phyloP scores from a whole-genome alignment of 495 filamentous ascomycete genomes.

The Zalerion maritima region DNA sequence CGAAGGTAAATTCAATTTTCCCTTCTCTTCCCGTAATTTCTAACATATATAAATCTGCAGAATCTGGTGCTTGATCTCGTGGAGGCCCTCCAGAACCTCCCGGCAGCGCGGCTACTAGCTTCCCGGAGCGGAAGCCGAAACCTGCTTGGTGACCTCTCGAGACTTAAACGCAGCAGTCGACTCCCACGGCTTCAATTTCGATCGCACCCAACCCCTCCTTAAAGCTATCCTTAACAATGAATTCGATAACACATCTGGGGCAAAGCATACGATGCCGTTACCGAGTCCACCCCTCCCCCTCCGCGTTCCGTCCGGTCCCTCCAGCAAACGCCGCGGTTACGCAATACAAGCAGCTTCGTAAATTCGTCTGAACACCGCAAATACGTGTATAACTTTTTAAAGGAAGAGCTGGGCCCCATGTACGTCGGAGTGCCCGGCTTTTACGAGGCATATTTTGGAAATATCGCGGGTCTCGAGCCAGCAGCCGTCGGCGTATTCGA shows the following conservation, averaged over 20 bases:
- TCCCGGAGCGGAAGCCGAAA: too few species aligned
- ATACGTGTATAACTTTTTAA: constrained; percentile 1
- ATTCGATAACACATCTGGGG: constrained; percentile 16
- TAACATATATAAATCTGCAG: too few species aligned
- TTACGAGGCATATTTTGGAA: constrained; percentile 6
- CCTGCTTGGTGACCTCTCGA: too few species aligned
- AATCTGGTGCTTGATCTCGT: too few species aligned
- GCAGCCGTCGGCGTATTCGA: constrained; percentile 12
- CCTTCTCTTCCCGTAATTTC: too few species aligned
- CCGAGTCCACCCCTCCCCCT: constrained; percentile 10
- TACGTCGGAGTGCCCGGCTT: constrained; percentile 5
- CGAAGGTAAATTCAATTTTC: too few species aligned
- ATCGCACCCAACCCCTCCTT: constrained; percentile 20
- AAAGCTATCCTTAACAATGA: constrained; percentile 12
- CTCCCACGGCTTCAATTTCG: constrained; percentile 21
- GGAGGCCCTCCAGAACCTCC: too few species aligned
- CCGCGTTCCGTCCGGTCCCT: constrained; percentile 6
- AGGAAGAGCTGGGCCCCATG: constrained; percentile 5
- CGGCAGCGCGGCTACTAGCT: too few species aligned
- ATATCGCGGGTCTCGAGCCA: constrained; percentile 5
- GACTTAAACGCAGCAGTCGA: constrained; percentile 8
- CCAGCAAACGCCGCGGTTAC: constrained; percentile 14
- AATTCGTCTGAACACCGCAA: constrained; percentile 6
- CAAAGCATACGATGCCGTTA: constrained; percentile 15
- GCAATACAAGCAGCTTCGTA: constrained; percentile 16